Evolutionary conservation across 2,329 filamentous ascomycete species (phyloP), one percentile per base, ranked within the genome.

Genomic region (Monosporascus sp.): DNA sequence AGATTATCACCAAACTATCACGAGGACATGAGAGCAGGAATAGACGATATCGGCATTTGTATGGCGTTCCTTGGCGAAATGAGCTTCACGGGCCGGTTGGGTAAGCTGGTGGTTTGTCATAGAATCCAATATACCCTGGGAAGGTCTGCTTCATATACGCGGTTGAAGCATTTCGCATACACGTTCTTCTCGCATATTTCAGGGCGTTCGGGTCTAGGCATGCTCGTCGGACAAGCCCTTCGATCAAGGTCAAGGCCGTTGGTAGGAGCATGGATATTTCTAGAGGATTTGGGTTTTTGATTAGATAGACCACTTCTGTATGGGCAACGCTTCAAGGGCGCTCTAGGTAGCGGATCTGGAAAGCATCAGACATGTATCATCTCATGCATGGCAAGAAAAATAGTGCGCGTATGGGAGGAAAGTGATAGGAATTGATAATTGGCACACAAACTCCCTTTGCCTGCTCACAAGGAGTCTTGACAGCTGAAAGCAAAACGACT

Each of bases 31-130:
- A 57, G 45, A 46, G n/a, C 47, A 39, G 24, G 49, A 24, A 27
- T 48, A 35, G 48, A 56, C 48, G 52, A 55, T 43, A 47, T 46
- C 20, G 55, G 55, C 55, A 51, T 57, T 55, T 50, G 11, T 24
- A 46, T 17, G 43, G 43, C 43, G 43, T 46, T 46, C 24, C 24
- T 46, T 25, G 43, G 43, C 43, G 24, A 46, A 46, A 46, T 46
- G 22, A 46, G 38, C 43, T 46, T 46, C 43, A 46, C 22, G 17
- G 43, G 22, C 43, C 43, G 22, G 22, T 46, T 46, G 24, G 43
- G 43, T 46, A 46, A 46, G 14, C 22, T 31, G 22, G n/a, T 24
- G 22, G 22, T 25, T n/a, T 18, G 17, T 46, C 43, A 46, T 46
- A n/a, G 22, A 20, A 27, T 46, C 43, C 25, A 46, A 25, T 46